Evolutionary conservation across 202 grass and related monocot species (phyloP), one percentile per base, ranked within the genome.

Genomic region (Carex arenaria): DNA sequence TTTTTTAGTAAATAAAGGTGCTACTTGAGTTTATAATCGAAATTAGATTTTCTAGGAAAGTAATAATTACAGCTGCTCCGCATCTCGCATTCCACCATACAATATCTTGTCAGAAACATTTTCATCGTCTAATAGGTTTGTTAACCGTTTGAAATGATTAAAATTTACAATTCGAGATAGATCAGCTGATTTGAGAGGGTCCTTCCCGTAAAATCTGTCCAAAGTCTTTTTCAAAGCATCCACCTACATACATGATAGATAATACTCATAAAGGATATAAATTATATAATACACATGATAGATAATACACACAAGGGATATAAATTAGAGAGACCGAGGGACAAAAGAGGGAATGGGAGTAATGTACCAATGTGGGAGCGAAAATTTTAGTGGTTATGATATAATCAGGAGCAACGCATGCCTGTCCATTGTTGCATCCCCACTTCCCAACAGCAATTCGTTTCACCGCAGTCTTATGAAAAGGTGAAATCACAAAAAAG

Each of bases 361-460:
- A 56, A n/a, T 20, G 18, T 92, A 96, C 96, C 96, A 99, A 64
- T 67, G 90, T 61, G 34, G 89, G 75, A 64, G 90, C 93, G 23
- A 93, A 94, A 18, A 83, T 84, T 86, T 91, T 96, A 1, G 96
- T 96, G 0, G 96, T 99, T 78, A 95, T 89, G 80, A 99, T 72
- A 76, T 99, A 99, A 89, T 99, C 96, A 2, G 96, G 96, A 77
- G 96, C 89, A 72, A 99, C 82, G 55, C 96, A 99, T 64, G 96
- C 96, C 84, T 99, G 96, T 70, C 96, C 96, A 43, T 87, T 99
- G 76, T 96, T 99, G 78, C 93, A 93, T 53, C 93, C 96, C 96
- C 96, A 99, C 68, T 99, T 99, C 61, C 96, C 96, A 36, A 88
- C 89, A 63, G 56, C 91, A 68, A 99, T 89, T 88, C 96, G 86